Conservation (phyloP, 768 basidiomycete genomes). For the Suillus subalutaceus region DNA sequence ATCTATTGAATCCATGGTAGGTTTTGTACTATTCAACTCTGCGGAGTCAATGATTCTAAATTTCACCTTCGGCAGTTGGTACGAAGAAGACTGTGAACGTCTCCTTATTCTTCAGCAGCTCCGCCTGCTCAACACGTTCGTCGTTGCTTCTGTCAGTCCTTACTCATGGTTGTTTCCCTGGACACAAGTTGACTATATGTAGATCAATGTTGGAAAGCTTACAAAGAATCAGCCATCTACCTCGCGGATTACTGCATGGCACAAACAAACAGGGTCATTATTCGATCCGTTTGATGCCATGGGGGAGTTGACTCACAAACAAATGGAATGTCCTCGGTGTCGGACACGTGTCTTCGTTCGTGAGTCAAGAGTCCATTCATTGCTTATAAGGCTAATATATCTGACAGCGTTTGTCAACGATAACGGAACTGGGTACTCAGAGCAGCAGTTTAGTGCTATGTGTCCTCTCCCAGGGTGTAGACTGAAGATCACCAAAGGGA, state of each 20-base stretch:
- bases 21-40: neutral
- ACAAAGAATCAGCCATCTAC: slow-evolving; percentile 19
- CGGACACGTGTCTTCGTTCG: slow-evolving; percentile 29
- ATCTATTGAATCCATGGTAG: slow-evolving; percentile 42
- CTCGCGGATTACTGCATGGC: slow-evolving; percentile 24
- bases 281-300: slow-evolving; percentile 42
- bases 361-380: slow-evolving; percentile 25
- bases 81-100: slow-evolving; percentile 37
- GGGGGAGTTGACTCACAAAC: slow-evolving; percentile 23
- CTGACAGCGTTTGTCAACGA: slow-evolving; percentile 42
- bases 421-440: slow-evolving; percentile 50
- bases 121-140: slow-evolving; percentile 28
- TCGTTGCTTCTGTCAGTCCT: slow-evolving; percentile 32
- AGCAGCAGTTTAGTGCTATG: slow-evolving; percentile 38
- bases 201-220: slow-evolving; percentile 30
- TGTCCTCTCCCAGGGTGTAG: slow-evolving; percentile 45
- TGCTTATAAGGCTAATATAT: neutral
- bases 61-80: slow-evolving; percentile 26
- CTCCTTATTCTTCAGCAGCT: slow-evolving; percentile 27
- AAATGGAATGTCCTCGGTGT: slow-evolving; percentile 40
- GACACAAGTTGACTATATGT: neutral
- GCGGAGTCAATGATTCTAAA: slow-evolving; percentile 6
- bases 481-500: slow-evolving; percentile 43
- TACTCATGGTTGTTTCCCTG: neutral
- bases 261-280: slow-evolving; percentile 26